Evolutionary conservation across 1,284 basidiomycete genomes (phyloP), one percentile per base, ranked within the genome.

Genomic region (Veloboletus limbatus): DNA sequence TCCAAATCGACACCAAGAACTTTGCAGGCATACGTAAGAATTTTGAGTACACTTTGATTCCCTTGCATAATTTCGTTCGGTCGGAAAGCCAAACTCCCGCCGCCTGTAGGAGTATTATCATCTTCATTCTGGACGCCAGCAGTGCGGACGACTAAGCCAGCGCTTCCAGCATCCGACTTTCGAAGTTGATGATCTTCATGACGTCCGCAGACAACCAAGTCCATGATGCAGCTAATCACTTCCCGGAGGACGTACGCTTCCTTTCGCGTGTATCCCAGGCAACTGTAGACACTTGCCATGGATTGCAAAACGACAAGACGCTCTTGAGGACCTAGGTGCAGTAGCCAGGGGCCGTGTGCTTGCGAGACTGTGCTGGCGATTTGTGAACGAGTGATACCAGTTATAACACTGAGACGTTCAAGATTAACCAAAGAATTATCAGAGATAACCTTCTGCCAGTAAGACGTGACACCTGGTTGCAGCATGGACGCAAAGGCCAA

Each of bases 211-310:
- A 92, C 85, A 42, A 95, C 70, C 48, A 93, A 74, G 58, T 89
- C 87, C 67, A 91, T 76, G 40, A 92, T 66, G 49, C 85, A 85
- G 20, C 87, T 88, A 27, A 92, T 71, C 24, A 93, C 77, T 60
- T 95, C 91, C 13, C 94, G 75, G n/a, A 92, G 74, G 25, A 92
- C 73, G 54, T 88, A 88, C 0, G 85, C 87, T 67, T 95, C 92
- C 64, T 94, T 95, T 40, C 94, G 76, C 43, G 74, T 78, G 65
- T 92, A 88, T 8, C 88, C 90, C 2, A 97, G 65, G 54, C 80
- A 85, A 9, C 84, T 77, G 63, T 88, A 93, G 38, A 92, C 68
- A 52, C 81, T 82, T 0, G 87, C 86, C 33, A 85, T 78, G 30
- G 78, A 76, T 51, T 87, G 81, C 32, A 92, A 70, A 9, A 87